Evolutionary conservation across 352 stramenopile genomes (phyloP), one percentile per base, ranked within the genome.

Genomic region (Globisporangium spiculum): DNA sequence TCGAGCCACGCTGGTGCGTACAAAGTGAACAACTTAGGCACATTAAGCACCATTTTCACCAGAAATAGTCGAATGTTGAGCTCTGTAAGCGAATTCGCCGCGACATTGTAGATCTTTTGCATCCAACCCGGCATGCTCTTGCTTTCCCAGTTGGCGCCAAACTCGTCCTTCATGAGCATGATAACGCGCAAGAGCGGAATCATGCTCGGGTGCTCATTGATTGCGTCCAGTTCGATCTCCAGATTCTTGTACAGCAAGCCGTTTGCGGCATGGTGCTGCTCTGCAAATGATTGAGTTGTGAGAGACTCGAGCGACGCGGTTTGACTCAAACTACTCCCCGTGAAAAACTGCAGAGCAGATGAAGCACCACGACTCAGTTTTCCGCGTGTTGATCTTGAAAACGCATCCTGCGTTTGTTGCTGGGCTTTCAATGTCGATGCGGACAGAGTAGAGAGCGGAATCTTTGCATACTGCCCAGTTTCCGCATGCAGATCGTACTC

Each of bases 161-260:
- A 96, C 44, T 93, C 81, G 7, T 60, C 60, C 65, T 94, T 88
- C 80, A 96, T 93, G 65, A 91, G 74, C 34, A 92, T 68, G n/a
- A 96, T 70, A 12, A 90, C 81, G 9, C 86, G 77, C 44, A 94
- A 24, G 16, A 96, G 58, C 6, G 84, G 73, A 18, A 90, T 77
- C 83, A 96, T 94, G 63, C 86, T 93, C 20, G 80, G 76, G 62
- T 94, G 84, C 22, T 86, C 72, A 68, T 92, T 94, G 26, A 94
- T 76, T 2, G 68, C 62, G 65, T 96, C 88, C n/a, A 93, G 60
- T 67, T 96, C 86, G 59, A 96, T 84, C 34, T 81, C 73, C 59
- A 87, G 60, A n/a, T 75, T 77, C 30, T 46, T 46, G 57, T 76
- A 83, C 14, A 73, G 56, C 4, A 55, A 46, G 18, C 81, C 67